Conservation (phyloP, 2,329 filamentous ascomycete species). For the Monilinia aucupariae region DNA sequence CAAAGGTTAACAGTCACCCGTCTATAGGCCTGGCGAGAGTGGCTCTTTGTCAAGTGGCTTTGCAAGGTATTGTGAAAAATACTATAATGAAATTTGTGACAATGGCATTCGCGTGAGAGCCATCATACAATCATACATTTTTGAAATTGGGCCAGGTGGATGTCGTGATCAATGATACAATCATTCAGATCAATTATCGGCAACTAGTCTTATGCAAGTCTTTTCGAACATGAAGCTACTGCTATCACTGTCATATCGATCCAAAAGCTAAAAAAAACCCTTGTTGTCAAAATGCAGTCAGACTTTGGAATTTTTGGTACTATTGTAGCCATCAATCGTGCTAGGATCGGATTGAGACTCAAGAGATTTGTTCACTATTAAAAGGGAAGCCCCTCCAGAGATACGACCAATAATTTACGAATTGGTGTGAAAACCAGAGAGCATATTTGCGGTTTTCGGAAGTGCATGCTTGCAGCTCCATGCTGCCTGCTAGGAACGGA, state of each 20-base stretch:
- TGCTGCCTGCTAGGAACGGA: not conserved
- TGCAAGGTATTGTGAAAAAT: not conserved
- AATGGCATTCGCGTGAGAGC: not conserved
- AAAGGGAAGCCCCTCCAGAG: not conserved
- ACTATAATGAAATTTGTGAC: not conserved
- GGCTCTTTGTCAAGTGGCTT: not conserved
- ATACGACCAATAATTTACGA: not conserved
- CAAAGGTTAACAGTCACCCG: no score
- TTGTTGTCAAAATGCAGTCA: not conserved
- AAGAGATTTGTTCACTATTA: no score
- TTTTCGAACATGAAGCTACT: no score
- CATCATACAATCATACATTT: not conserved
- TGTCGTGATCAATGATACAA: not conserved
- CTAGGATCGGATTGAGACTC: not conserved
- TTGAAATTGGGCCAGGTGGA: not conserved
- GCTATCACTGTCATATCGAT: not conserved
- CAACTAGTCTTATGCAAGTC: not conserved
- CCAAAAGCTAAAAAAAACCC: not conserved
- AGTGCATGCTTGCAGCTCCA: not conserved
- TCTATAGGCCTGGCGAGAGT: no score
- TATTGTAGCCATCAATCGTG: not conserved
- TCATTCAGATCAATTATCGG: no score
- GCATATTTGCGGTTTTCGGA: not conserved
- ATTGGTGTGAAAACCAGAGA: not conserved
- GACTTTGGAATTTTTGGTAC: not conserved